Evolutionary conservation across 257 asterid species (phyloP), one percentile per base, ranked within the genome.

Genomic region (Capsicum baccatum): DNA sequence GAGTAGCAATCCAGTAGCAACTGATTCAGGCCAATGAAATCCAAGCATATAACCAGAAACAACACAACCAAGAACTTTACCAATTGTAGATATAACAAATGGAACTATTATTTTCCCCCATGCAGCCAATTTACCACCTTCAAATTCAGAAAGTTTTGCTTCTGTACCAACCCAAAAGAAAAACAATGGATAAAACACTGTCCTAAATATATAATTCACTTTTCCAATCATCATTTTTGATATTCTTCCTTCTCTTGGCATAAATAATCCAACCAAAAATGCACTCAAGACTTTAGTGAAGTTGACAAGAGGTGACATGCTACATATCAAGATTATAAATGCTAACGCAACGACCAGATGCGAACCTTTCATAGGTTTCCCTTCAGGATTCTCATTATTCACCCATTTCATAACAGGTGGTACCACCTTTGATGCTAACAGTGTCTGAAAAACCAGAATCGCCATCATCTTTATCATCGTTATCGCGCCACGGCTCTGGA

Each of bases 221-320:
- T 94, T 92, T 26, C 89, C 90, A 1, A 92, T 92, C 87, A 94
- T 92, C 95, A 96, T 78, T 87, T 92, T 94, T 0, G 99, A 89
- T 35, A 93, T 89, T 87, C 98, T 93, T 79, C 99, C 99, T 12
- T 92, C 95, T 47, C 99, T 89, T 5, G 99, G 99, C 99, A 96
- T 96, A 55, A 92, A 90, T 1, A 96, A 88, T 1, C 99, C 98
- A 3, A 97, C 97, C 57, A 96, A 55, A 83, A 93, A 93, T 3
- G 98, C 97, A 83, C 98, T 94, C 87, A 96, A 71, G 0, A 94
- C 89, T 87, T 91, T 92, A 26, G 91, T 89, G 16, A 89, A 94
- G 0, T 71, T 79, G 0, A 92, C 90, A 1, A 83, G 5, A 1
- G 98, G 96, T 6, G 98, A 88, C 47, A 92, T 90, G 6, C 97